Evolutionary conservation across 345 rosid species (phyloP), one percentile per base, ranked within the genome.

Genomic region (Camelina laxa): DNA sequence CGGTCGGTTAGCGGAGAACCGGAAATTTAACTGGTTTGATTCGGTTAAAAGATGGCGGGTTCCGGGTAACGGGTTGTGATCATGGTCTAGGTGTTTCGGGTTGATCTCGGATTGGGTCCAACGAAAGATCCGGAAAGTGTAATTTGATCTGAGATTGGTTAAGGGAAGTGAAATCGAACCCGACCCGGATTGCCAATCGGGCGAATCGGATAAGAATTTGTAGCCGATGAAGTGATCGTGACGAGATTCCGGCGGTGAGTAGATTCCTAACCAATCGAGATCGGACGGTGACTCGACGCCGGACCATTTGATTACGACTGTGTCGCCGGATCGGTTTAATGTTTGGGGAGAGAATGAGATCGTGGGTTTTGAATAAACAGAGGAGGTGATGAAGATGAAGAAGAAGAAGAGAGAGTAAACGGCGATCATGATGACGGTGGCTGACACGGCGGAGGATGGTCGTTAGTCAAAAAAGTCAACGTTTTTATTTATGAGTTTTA

Each of bases 261-360:
- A 93, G 86, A 93, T 80, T 57, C 96, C 98, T 41, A 93, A 78
- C 96, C 96, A 93, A 44, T 91, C 97, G 55, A 88, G 94, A 9
- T 79, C 77, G 59, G 98, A 87, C 9, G 98, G 97, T 6, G 94
- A 84, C 7, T 82, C 82, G 45, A 91, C 70, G 38, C 86, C 87
- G 51, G 89, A 82, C 98, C 98, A 94, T 75, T 75, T 60, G 79
- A 93, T 80, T 13, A 60, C 67, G 60, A 91, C 82, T 4, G 73
- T 42, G 69, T 89, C 93, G 70, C 96, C 93, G 10, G 97, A 85
- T 60, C 80, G 87, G 24, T 77, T 66, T 10, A 93, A 76, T 57
- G 72, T 56, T 66, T 72, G 84, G 0, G 97, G 93, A 50, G 85
- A 60, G 7, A 83, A 15, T 9, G 87, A 63, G 71, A 93, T 76